phyloP scores from a whole-genome alignment of 768 basidiomycete species.

The Lactarius psammicola region DNA sequence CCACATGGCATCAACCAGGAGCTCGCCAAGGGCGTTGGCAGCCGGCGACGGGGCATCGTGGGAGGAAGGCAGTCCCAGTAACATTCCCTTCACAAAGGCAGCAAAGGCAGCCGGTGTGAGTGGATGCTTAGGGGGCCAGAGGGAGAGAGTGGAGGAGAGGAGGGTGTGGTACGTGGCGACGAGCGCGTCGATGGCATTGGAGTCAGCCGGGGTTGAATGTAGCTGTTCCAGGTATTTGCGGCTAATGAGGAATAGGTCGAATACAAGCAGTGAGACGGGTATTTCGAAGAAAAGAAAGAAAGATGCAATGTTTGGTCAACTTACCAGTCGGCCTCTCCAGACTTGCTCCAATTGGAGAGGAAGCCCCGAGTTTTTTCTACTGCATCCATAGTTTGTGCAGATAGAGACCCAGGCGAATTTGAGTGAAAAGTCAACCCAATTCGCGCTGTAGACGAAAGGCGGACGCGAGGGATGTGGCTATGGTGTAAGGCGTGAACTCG shows the following conservation, averaged over 20 bases:
- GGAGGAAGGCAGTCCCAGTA: slow-evolving; percentile 65
- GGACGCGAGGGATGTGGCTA: not conserved
- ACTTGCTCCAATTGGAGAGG: slow-evolving; percentile 26
- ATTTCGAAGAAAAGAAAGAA: not conserved
- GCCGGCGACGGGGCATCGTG: slow-evolving; percentile 37
- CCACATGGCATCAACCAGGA: slow-evolving; percentile 80
- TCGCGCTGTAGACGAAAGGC: not conserved
- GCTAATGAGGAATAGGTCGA: slow-evolving; percentile 37
- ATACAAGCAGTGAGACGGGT: not conserved
- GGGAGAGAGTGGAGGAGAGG: slow-evolving; percentile 54
- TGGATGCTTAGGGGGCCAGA: slow-evolving; percentile 50
- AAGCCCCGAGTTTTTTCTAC: slow-evolving; percentile 20
- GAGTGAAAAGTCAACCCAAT: not conserved
- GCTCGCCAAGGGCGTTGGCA: slow-evolving; percentile 56
- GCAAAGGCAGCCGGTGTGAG: slow-evolving; percentile 54
- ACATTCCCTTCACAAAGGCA: slow-evolving; percentile 61
- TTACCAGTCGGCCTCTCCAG: slow-evolving; percentile 27
- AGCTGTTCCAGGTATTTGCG: slow-evolving; percentile 58
- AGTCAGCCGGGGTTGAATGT: slow-evolving; percentile 58
- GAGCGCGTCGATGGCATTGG: slow-evolving; percentile 52
- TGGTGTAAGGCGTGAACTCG: not conserved
- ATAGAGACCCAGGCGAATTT: not conserved
- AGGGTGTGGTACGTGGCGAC: slow-evolving; percentile 70
- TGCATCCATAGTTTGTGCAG: slow-evolving; percentile 21
- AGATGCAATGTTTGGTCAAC: not conserved